Percentiles rank a stretch among this genome's conserved stretches.
These are phyloP conservation scores for Ramalina intermedia DNA, from an alignment of 495 filamentous ascomycete genomes.

Conservation along the genomic window DNA sequence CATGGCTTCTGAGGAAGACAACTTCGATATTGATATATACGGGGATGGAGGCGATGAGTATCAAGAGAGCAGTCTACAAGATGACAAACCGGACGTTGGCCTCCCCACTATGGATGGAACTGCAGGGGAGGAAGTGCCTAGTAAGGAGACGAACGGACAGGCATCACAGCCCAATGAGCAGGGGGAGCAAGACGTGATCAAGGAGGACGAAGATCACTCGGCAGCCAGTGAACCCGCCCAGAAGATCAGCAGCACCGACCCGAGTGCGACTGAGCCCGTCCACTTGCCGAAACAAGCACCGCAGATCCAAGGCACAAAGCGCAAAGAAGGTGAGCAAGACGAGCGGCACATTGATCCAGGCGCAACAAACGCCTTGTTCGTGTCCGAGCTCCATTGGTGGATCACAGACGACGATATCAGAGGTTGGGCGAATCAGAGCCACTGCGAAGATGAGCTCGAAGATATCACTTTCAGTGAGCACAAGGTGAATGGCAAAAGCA, in stretches of 20 bases:
- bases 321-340: slow-evolving; percentile 55
- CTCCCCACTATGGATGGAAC: slow-evolving; percentile 9
- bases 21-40: slow-evolving; percentile 98
- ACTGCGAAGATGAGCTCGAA: slow-evolving; percentile 69
- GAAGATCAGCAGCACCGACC: slow-evolving; percentile 36
- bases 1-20: slow-evolving; percentile 74
- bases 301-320: slow-evolving; percentile 53
- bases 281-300: slow-evolving; percentile 34
- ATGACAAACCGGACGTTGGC: slow-evolving; percentile 25
- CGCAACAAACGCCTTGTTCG: slow-evolving; percentile 66
- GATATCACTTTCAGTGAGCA: slow-evolving; percentile 95
- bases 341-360: slow-evolving; percentile 66
- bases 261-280: slow-evolving; percentile 23
- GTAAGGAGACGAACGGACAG: background rate
- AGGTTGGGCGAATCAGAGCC: slow-evolving; percentile 65
- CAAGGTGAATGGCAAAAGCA: slow-evolving; percentile 97
- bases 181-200: slow-evolving; percentile 18
- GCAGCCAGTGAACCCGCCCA: slow-evolving; percentile 22
- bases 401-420: slow-evolving; percentile 89
- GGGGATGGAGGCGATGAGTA: slow-evolving; percentile 54
- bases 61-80: slow-evolving; percentile 31
- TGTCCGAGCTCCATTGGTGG: slow-evolving; percentile 93
- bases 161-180: slow-evolving; percentile 20
- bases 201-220: slow-evolving; percentile 26
- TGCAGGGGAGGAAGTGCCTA: background rate